Evolutionary conservation across 108 stramenopile genomes (phyloP).

Genomic region (Fistulifera pelliculosa): DNA sequence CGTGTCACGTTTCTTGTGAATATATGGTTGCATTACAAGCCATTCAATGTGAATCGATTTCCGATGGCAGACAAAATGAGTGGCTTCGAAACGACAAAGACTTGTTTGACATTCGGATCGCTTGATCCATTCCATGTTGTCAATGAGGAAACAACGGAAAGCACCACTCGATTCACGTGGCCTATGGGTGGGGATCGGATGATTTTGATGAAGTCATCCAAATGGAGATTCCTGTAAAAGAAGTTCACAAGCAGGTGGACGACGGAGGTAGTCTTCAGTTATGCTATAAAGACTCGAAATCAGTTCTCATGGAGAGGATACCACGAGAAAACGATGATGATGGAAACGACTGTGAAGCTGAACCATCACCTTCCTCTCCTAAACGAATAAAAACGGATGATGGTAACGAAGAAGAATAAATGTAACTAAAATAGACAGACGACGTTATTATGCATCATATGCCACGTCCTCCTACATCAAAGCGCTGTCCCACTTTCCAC

Average conservation of each 20-base stretch:
- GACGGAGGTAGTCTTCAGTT: constrained; percentile 22
- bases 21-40: constrained; percentile 84
- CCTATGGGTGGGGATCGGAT: constrained; percentile 43
- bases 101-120: neutral
- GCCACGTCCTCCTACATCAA: no score
- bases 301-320: no score
- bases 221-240: constrained; percentile 35
- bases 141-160: neutral
- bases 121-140: neutral
- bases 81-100: neutral
- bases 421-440: no score
- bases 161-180: constrained; percentile 24
- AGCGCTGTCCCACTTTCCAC: no score
- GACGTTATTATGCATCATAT: no score
- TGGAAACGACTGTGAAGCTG: no score
- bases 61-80: constrained; percentile 67
- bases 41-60: constrained; percentile 61
- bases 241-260: constrained; percentile 10
- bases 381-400: no score
- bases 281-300: constrained; percentile 7
- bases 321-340: neutral
- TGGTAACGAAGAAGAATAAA: no score
- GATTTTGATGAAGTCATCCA: constrained; percentile 34
- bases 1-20: constrained; percentile 87
- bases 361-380: no score